phyloP scores from a whole-genome alignment of 192 early-diverging fungal species.

The Diversispora epigaea region DNA sequence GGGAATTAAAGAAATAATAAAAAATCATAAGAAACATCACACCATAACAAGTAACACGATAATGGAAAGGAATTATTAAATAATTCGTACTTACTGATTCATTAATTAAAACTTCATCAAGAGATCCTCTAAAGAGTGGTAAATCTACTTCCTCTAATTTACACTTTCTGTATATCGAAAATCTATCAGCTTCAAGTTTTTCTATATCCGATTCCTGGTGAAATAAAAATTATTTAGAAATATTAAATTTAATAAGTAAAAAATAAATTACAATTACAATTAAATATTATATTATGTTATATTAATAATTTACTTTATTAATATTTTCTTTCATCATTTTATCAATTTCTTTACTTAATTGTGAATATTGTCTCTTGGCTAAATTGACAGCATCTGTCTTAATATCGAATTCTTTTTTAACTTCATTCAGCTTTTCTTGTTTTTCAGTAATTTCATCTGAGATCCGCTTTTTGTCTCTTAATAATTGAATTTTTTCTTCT shows the following conservation, averaged over 20 bases:
- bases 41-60: too few species aligned
- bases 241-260: background rate
- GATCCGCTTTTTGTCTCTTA: constrained; percentile 45
- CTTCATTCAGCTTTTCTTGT: constrained; percentile 50
- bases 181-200: constrained; percentile 69
- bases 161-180: constrained; percentile 81
- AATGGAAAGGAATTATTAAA: too few species aligned
- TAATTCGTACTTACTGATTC: constrained; percentile 50
- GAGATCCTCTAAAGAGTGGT: constrained; percentile 70
- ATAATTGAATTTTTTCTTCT: constrained; percentile 38
- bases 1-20: constrained; percentile 13
- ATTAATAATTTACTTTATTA: constrained; percentile 38
- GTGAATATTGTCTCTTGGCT: constrained; percentile 55
- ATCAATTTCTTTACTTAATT: constrained; percentile 69
- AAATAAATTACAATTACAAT: background rate
- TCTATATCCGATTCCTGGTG: constrained; percentile 79
- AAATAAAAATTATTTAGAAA: background rate
- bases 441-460: constrained; percentile 52
- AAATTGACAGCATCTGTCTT: constrained; percentile 57
- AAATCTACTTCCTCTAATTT: constrained; percentile 93
- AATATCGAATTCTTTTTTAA: constrained; percentile 52
- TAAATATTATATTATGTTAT: background rate
- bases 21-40: background rate
- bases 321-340: constrained; percentile 60
- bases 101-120: constrained; percentile 76